Conservation (phyloP, 257 asterid species). For the Plectranthus barbatus region DNA sequence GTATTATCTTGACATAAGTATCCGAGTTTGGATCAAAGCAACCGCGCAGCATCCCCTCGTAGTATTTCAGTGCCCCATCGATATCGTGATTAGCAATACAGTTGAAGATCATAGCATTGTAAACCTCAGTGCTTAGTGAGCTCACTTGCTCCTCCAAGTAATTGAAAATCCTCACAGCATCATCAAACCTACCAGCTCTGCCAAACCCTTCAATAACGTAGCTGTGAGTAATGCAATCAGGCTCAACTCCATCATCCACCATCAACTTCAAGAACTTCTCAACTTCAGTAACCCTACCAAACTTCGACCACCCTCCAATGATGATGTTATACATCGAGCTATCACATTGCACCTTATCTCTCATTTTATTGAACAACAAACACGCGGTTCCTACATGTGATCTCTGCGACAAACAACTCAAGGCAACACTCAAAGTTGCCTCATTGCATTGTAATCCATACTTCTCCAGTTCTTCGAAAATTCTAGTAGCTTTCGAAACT, state of each 20-base stretch:
- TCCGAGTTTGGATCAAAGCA: slow-evolving; percentile 45
- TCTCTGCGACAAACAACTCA: slow-evolving; percentile 48
- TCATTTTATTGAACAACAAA: slow-evolving; percentile 50
- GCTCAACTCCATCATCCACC: slow-evolving; percentile 70
- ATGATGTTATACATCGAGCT: slow-evolving; percentile 40
- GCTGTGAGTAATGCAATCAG: slow-evolving; percentile 53
- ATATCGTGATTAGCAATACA: slow-evolving; percentile 40
- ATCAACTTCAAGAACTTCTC: slow-evolving; percentile 48
- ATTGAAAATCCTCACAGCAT: slow-evolving; percentile 48
- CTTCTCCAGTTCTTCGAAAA: slow-evolving; percentile 47
- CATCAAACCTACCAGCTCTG: slow-evolving; percentile 59
- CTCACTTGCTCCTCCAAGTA: slow-evolving; percentile 43
- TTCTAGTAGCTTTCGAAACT: slow-evolving; percentile 47
- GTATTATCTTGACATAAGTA: slow-evolving; percentile 53
- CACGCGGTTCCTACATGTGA: slow-evolving; percentile 55
- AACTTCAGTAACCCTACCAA: slow-evolving; percentile 59
- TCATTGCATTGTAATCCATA: slow-evolving; percentile 39
- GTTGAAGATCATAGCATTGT: slow-evolving; percentile 69
- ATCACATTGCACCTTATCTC: slow-evolving; percentile 39
- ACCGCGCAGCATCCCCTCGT: slow-evolving; percentile 38
- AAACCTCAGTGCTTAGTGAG: slow-evolving; percentile 40
- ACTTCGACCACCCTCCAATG: slow-evolving; percentile 75
- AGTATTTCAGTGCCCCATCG: slow-evolving; percentile 51
- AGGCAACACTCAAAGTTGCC: slow-evolving; percentile 41
- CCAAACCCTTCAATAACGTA: slow-evolving; percentile 67